Conservation (phyloP, 129 eudicot species). For the Chrysanthemum lavandulifolium region DNA sequence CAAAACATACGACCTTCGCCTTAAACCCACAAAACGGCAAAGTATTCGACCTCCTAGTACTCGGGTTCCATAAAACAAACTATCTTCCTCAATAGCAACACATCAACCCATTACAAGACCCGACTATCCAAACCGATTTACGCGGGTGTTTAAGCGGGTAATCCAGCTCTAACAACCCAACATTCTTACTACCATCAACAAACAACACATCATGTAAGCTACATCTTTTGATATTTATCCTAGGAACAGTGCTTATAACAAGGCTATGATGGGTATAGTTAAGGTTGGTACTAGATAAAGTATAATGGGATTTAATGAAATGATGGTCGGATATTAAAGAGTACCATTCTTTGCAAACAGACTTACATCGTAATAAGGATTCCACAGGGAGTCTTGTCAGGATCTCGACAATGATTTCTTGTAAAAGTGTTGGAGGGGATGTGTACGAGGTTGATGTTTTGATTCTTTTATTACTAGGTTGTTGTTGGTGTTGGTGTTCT, state of each 20-base stretch:
- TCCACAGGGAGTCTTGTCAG: conserved; percentile 56
- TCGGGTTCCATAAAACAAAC: conserved; percentile 64
- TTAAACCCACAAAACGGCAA: conserved; percentile 30
- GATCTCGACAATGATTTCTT: conserved; percentile 47
- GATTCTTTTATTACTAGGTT: conserved; percentile 9
- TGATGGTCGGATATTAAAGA: conserved; percentile 44
- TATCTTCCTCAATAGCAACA: conserved; percentile 45
- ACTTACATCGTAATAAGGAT: conserved; percentile 48
- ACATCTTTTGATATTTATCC: conserved; percentile 23
- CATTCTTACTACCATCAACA: not conserved
- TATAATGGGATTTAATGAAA: conserved; percentile 43
- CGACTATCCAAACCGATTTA: conserved; percentile 36
- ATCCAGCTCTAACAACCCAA: conserved; percentile 23
- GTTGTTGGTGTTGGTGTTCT: too few species aligned
- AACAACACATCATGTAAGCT: conserved; percentile 26
- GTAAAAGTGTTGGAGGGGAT: conserved; percentile 29
- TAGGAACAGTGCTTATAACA: conserved; percentile 23
- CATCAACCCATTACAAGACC: conserved; percentile 54
- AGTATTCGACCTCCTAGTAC: conserved; percentile 32
- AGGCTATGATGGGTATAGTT: conserved; percentile 22
- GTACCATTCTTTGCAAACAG: conserved; percentile 57
- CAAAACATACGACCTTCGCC: conserved; percentile 14
- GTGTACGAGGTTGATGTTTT: conserved; percentile 1
- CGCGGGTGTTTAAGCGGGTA: conserved; percentile 42
- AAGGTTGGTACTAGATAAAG: conserved; percentile 6